Evolutionary conservation across 768 basidiomycete genomes (phyloP), one percentile per base, ranked within the genome.

Genomic region (Leucogyrophana mollusca): DNA sequence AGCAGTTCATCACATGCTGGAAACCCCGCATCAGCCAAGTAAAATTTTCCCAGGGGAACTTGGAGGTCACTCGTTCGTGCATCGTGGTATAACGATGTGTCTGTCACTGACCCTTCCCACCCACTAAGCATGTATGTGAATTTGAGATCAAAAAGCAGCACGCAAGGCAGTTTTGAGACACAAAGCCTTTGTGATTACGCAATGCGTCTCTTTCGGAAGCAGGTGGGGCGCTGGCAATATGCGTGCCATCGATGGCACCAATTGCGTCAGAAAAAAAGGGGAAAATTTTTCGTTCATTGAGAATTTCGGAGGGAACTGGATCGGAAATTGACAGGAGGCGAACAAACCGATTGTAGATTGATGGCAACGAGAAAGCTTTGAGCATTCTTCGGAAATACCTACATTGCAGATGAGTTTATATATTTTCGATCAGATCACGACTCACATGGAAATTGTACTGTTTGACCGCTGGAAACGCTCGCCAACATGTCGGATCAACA

Each of bases 221-320:
- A 8, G 57, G 27, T 1, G 53, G 53, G 25, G 41, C 56, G 2
- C 53, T 56, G 49, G 51, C 42, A 23, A 70, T 55, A 27, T 68
- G 60, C 0, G 67, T 60, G 2, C 72, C 64, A 57, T 72, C 68
- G 43, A 73, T 59, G 0, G 65, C 61, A 3, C 66, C 64, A 33
- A 61, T 40, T 17, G 59, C 59, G 24, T 58, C 49, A 23, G 46
- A 35, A 42, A 73, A 70, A 45, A 50, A 72, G 0, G 67, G 71
- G 45, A 43, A 71, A 39, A 65, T 58, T 38, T 63, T 59, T n/a
- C 61, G 51, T 45, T 70, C 60, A 27, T 53, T n/a, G 0, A 1
- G 11, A n/a, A 72, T 69, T 9, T 55, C 47, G 0, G 38, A 10
- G 23, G 61, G 60, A n/a, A 57, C 38, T 2, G 56, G 51, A 39